Percentiles rank a stretch among this genome's conserved stretches.
Evolutionary conservation across 345 rosid species (phyloP).

Genomic region (Eucalyptus leucophloia): DNA sequence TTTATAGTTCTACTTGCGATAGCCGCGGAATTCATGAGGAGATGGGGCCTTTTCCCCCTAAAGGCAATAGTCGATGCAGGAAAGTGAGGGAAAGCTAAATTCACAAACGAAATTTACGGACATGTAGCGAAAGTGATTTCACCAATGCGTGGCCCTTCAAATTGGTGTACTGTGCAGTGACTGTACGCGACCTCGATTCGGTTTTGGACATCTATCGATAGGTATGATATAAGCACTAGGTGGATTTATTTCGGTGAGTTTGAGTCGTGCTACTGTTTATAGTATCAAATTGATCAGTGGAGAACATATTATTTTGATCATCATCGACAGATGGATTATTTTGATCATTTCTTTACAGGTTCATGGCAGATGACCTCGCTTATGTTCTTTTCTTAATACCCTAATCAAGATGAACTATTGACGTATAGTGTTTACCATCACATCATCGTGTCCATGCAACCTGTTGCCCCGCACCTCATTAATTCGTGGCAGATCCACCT

Average conservation of each 20-base stretch:
- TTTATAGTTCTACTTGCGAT: constrained; percentile 14
- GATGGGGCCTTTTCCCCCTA: not conserved
- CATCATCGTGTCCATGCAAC: not conserved
- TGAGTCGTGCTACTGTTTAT: not conserved
- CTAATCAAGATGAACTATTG: not conserved
- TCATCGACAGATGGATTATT: not conserved
- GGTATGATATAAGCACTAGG: not conserved
- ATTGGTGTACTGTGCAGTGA: not conserved
- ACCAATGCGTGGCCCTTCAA: not conserved
- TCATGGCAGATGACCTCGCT: not conserved
- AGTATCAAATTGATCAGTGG: not conserved
- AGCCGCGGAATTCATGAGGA: constrained; percentile 2
- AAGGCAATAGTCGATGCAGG: not conserved
- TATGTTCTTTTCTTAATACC: not conserved
- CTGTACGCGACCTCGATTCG: not conserved
- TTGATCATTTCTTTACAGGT: not conserved
- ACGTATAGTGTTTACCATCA: not conserved
- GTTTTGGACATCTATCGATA: not conserved
- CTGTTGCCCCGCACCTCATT: not conserved
- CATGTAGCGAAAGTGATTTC: not conserved
- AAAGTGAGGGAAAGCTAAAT: not conserved
- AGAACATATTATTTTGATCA: not conserved
- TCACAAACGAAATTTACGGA: not conserved
- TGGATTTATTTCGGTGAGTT: not conserved
- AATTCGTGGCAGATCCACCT: not conserved